Evolutionary conservation across 192 early-diverging fungal genomes (phyloP).

Genomic region (Funneliformis geosporum): DNA sequence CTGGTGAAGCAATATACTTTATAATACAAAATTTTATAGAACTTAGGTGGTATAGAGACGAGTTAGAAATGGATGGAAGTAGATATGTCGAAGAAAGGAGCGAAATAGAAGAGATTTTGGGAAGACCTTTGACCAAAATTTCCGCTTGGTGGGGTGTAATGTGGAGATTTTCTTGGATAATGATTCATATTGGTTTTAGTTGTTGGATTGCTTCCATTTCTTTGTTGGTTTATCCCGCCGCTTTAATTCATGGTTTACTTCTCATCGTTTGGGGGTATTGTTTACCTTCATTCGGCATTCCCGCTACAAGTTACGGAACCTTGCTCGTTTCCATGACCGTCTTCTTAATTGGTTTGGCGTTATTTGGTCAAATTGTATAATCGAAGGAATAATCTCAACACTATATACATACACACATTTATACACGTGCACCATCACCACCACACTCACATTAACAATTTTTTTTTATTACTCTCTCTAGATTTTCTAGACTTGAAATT

Average conservation of each 20-base stretch:
- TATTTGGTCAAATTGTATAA: conserved; percentile 32
- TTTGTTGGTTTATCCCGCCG: conserved; percentile 35
- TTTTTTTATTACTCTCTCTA: no score
- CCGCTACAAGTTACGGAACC: conserved; percentile 42
- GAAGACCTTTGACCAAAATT: conserved; percentile 38
- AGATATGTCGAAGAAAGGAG: not conserved
- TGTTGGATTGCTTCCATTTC: conserved; percentile 38
- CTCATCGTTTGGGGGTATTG: conserved; percentile 42
- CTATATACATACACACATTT: not conserved
- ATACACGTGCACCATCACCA: no score
- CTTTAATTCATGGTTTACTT: conserved; percentile 35
- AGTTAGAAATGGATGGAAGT: not conserved
- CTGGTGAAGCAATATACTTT: conserved; percentile 41
- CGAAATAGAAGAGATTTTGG: conserved; percentile 30
- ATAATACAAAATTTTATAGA: conserved; percentile 42
- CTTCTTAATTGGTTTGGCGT: conserved; percentile 43
- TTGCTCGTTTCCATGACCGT: conserved; percentile 37
- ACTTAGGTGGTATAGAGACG: conserved; percentile 18
- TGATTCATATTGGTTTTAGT: conserved; percentile 45
- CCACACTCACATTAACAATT: no score
- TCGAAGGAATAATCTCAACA: not conserved
- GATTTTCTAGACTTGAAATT: not conserved
- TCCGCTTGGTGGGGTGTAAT: conserved; percentile 50
- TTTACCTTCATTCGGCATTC: conserved; percentile 44
- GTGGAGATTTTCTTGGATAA: conserved; percentile 46